Evolutionary conservation across 2,329 filamentous ascomycete species (phyloP).

Genomic region (Scytalidium sp.): DNA sequence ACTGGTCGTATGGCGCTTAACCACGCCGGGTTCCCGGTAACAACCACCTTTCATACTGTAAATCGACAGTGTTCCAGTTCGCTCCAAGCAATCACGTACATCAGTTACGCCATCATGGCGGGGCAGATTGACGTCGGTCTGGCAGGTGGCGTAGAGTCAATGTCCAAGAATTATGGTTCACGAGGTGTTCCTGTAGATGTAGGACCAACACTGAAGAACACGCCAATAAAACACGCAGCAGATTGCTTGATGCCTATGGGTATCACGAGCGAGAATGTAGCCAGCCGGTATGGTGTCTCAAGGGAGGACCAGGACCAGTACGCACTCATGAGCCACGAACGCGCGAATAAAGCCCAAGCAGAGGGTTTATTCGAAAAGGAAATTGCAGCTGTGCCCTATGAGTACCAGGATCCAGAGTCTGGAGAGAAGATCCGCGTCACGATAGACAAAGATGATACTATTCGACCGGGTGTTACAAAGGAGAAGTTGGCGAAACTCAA

Average conservation of each 20-base stretch:
- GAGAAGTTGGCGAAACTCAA: conserved; percentile 61
- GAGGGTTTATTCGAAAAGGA: conserved; percentile 59
- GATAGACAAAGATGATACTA: conserved; percentile 59
- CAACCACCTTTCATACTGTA: conserved; percentile 61
- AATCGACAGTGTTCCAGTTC: conserved; percentile 65
- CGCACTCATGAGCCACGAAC: conserved; percentile 55
- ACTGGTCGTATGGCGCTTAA: conserved; percentile 65
- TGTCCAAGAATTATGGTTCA: conserved; percentile 65
- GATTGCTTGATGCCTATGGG: conserved; percentile 72
- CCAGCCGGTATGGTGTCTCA: conserved; percentile 56
- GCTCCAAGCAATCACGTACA: conserved; percentile 58
- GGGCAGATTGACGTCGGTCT: conserved; percentile 60
- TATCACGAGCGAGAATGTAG: conserved; percentile 65
- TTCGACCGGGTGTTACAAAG: conserved; percentile 53
- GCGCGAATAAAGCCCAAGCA: conserved; percentile 56
- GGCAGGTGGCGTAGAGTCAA: conserved; percentile 67
- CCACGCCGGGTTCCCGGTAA: conserved; percentile 58
- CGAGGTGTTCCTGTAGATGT: conserved; percentile 61
- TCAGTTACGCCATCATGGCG: conserved; percentile 58
- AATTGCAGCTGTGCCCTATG: conserved; percentile 59
- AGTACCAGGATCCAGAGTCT: conserved; percentile 30
- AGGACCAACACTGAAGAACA: conserved; percentile 55
- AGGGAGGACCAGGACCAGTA: conserved; percentile 62
- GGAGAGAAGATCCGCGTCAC: conserved; percentile 41
- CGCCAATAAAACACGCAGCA: conserved; percentile 50